Evolutionary conservation across 1,284 basidiomycete species (phyloP).

Genomic region (Cryptococcus wingfieldii): DNA sequence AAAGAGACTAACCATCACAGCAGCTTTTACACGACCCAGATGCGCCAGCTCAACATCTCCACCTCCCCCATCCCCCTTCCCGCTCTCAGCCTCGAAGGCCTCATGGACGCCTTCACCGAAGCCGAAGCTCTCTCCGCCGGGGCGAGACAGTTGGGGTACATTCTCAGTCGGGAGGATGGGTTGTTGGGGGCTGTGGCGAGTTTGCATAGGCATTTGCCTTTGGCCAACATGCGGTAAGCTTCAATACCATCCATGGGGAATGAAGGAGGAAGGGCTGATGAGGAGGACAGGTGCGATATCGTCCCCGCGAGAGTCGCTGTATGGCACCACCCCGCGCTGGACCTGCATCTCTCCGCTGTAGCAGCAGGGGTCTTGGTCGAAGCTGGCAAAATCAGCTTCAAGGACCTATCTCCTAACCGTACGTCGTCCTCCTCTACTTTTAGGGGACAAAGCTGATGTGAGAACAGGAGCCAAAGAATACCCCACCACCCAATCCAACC

Average conservation of each 20-base stretch:
- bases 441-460: too few species aligned
- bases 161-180: constrained; percentile 58
- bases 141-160: constrained; percentile 54
- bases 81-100: constrained; percentile 50
- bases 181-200: constrained; percentile 54
- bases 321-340: constrained; percentile 59
- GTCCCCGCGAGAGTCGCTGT: constrained; percentile 54
- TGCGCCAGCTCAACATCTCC: constrained; percentile 61
- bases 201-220: constrained; percentile 60
- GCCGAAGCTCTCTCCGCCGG: constrained; percentile 41
- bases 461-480: constrained; percentile 55
- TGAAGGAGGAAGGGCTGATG: too few species aligned
- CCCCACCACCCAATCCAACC: constrained; percentile 47
- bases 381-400: constrained; percentile 51
- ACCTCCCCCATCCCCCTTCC: constrained; percentile 54
- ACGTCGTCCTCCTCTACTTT: too few species aligned
- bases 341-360: constrained; percentile 56
- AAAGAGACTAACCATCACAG: constrained; percentile 11
- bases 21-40: constrained; percentile 56
- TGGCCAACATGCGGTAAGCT: constrained; percentile 55
- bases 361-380: constrained; percentile 56
- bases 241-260: too few species aligned
- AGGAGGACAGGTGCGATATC: constrained; percentile 52
- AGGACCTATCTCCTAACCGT: constrained; percentile 52
- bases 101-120: constrained; percentile 55